These are phyloP conservation scores for Elongisporangium senticosum DNA, from an alignment of 352 stramenopile genomes.

Conservation along the genomic window DNA sequence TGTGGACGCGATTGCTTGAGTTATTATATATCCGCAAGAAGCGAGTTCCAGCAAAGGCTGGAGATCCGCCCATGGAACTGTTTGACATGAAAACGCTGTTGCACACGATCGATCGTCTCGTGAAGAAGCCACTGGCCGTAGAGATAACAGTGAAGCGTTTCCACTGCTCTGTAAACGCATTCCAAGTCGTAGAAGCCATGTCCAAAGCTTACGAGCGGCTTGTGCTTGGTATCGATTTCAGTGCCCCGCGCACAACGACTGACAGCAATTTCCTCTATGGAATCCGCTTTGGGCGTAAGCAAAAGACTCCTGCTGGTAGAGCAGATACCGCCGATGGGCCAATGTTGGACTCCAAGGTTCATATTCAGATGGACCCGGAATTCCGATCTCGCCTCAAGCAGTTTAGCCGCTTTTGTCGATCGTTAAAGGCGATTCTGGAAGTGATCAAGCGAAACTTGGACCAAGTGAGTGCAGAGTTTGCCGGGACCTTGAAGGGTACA, in stretches of 20 bases:
- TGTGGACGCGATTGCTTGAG: constrained; percentile 54
- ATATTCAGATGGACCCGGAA: constrained; percentile 3
- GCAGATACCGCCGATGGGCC: constrained; percentile 14
- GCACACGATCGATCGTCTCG: constrained; percentile 36
- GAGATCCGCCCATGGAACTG: constrained; percentile 31
- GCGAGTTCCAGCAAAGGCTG: constrained; percentile 10
- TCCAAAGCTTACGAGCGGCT: constrained; percentile 60
- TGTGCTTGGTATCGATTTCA: constrained; percentile 56
- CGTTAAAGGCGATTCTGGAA: constrained; percentile 43
- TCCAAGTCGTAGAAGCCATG: constrained; percentile 52
- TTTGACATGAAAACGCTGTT: constrained; percentile 62
- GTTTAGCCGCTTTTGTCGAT: constrained; percentile 56
- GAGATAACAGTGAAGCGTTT: constrained; percentile 49
- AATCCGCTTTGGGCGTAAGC: constrained; percentile 68
- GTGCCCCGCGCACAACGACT: constrained; percentile 37
- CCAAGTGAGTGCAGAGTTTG: constrained; percentile 41
- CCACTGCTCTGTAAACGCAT: constrained; percentile 48
- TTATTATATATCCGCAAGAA: constrained; percentile 57
- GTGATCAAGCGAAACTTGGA: constrained; percentile 57
- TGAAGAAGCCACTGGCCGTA: constrained; percentile 40
- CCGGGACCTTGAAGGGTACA: constrained; percentile 39
- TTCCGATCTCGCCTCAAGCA: constrained; percentile 45
- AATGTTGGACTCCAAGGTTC: constrained; percentile 8
- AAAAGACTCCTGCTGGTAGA: constrained; percentile 1
- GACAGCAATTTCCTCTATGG: constrained; percentile 53